Percentiles rank a stretch among this genome's conserved stretches.
phyloP scores from a whole-genome alignment of 139 green algal genomes.

The Tetratostichococcus sp. region DNA sequence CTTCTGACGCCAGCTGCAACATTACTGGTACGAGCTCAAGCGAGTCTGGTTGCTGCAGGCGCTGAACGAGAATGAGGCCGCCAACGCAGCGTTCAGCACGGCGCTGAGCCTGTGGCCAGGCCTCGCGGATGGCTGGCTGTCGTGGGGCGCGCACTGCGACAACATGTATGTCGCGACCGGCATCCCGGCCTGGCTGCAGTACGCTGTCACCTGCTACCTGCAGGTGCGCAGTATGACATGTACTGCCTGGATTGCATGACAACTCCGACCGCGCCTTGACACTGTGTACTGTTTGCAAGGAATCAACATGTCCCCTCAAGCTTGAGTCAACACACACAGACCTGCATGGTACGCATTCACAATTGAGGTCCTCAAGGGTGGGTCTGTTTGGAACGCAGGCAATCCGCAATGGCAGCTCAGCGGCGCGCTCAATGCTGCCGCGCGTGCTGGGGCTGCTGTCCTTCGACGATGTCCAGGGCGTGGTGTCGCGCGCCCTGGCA shows the following conservation, averaged over 20 bases:
- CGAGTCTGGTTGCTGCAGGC: not conserved
- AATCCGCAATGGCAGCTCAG: conserved; percentile 51
- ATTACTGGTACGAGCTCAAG: too few relatives aligned
- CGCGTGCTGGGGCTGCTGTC: conserved; percentile 83
- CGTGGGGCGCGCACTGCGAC: conserved; percentile 90
- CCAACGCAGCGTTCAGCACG: conserved; percentile 71
- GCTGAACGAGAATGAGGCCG: conserved; percentile 30
- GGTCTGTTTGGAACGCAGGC: conserved; percentile 30
- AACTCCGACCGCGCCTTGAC: too few relatives aligned
- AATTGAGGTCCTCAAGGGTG: too few relatives aligned
- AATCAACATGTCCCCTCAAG: too few relatives aligned
- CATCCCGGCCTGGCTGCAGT: conserved; percentile 67
- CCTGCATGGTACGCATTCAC: too few relatives aligned
- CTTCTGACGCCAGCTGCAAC: too few relatives aligned
- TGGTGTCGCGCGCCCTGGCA: conserved; percentile 32
- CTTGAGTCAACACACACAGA: too few relatives aligned
- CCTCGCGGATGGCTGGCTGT: conserved; percentile 82
- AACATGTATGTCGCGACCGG: not conserved
- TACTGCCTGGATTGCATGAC: too few relatives aligned
- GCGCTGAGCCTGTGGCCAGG: conserved; percentile 72
- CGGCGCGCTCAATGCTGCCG: conserved; percentile 62
- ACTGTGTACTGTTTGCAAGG: too few relatives aligned
- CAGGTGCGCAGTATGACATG: conserved; percentile 30
- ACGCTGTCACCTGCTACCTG: conserved; percentile 78
- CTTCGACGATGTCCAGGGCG: conserved; percentile 72